Conservation (phyloP, 2,329 filamentous ascomycete species). For the Magnaporthales sp. region DNA sequence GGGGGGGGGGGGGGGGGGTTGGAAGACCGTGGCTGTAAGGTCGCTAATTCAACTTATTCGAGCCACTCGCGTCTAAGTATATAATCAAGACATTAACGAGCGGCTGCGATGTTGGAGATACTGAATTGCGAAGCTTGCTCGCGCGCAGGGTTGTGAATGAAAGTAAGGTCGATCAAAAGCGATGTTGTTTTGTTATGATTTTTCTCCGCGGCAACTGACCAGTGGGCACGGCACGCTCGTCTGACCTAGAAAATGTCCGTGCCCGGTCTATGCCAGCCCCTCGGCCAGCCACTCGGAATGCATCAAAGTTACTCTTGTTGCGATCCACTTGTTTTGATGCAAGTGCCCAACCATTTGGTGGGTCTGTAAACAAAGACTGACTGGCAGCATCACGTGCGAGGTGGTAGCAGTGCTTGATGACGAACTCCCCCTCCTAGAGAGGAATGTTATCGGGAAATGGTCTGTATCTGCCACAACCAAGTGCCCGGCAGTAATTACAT, state of each 20-base stretch:
- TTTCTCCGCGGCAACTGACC: slow-evolving; percentile 1
- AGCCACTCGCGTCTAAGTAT: slow-evolving; percentile 1
- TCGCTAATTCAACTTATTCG: background rate
- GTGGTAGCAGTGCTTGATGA: background rate
- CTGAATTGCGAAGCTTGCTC: slow-evolving; percentile 3
- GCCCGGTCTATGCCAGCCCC: slow-evolving; percentile 1
- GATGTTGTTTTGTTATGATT: slow-evolving; percentile 16
- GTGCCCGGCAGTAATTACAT: background rate
- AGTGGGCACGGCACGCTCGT: slow-evolving; percentile 1
- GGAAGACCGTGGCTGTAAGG: background rate
- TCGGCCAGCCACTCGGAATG: slow-evolving; percentile 1
- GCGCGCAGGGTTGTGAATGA: background rate
- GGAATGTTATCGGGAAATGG: background rate
- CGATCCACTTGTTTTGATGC: background rate
- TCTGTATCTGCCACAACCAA: background rate
- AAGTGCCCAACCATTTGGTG: background rate
- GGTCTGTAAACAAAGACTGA: background rate
- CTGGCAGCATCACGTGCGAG: background rate
- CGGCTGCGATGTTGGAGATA: background rate
- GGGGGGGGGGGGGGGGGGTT: background rate
- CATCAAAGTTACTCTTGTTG: background rate
- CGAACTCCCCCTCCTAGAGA: background rate
- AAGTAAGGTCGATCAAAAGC: slow-evolving; percentile 12
- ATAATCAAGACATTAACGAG: background rate
- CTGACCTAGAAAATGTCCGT: background rate